Percentiles rank a stretch among this genome's conserved stretches.
Conservation (phyloP, 1,284 basidiomycete genomes). For the Athelia sp. region DNA sequence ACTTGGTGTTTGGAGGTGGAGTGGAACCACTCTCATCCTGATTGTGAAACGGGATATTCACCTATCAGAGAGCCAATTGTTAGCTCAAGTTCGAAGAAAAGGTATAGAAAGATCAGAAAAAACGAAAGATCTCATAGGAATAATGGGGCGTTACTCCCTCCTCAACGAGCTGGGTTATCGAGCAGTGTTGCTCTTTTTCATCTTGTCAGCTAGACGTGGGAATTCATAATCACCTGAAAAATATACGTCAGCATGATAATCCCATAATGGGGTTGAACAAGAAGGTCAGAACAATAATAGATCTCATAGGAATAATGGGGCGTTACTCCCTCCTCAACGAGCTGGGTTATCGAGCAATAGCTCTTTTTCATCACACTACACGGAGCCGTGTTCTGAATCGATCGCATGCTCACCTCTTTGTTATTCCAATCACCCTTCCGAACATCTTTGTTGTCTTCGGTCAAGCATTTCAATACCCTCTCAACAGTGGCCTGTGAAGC, state of each 20-base stretch:
- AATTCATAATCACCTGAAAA: constrained; percentile 10
- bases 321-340: constrained; percentile 73
- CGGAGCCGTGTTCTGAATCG: neutral
- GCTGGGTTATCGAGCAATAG: constrained; percentile 76
- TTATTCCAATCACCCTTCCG: constrained; percentile 94
- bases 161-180: constrained; percentile 65
- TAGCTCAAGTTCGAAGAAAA: constrained; percentile 7
- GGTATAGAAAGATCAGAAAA: constrained; percentile 36
- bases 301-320: constrained; percentile 66
- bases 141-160: constrained; percentile 62
- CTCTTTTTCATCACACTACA: constrained; percentile 75
- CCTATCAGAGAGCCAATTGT: constrained; percentile 11
- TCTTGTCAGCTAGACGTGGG: constrained; percentile 29
- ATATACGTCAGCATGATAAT: constrained; percentile 7
- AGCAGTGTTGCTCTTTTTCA: constrained; percentile 64
- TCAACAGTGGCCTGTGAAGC: constrained; percentile 69
- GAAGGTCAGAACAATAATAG: constrained; percentile 38
- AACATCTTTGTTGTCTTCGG: constrained; percentile 85
- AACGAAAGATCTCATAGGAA: constrained; percentile 52
- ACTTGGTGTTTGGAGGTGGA: constrained; percentile 29
- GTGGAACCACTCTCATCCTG: constrained; percentile 60
- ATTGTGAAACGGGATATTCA: constrained; percentile 11
- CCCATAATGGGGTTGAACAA: constrained; percentile 7
- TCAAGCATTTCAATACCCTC: constrained; percentile 79
- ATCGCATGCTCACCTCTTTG: constrained; percentile 81